These are phyloP conservation scores for Thelephora ganbajun DNA, from an alignment of 768 basidiomycete genomes.

Conservation along the genomic window DNA sequence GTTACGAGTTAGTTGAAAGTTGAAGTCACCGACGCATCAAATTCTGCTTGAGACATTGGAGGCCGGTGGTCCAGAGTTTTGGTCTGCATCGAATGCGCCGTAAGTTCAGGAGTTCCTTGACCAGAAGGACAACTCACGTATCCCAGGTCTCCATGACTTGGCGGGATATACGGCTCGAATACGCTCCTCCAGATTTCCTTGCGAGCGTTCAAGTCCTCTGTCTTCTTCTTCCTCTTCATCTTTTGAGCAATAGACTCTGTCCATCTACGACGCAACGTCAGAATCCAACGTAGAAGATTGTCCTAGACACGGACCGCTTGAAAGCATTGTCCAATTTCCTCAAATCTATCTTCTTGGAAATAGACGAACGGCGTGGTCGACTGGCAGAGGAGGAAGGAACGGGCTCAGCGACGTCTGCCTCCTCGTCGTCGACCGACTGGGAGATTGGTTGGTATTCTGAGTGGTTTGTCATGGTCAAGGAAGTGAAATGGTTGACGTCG, in stretches of 20 bases:
- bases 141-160: conserved; percentile 19
- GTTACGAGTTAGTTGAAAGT: conserved; percentile 4
- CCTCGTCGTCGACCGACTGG: conserved; percentile 25
- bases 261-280: conserved; percentile 36
- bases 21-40: conserved; percentile 41
- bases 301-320: conserved; percentile 40
- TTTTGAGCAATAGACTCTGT: conserved; percentile 79
- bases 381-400: conserved; percentile 16
- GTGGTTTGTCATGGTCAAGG: conserved; percentile 24
- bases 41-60: conserved; percentile 63
- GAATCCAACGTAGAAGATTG: not conserved
- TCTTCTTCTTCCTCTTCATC: conserved; percentile 68
- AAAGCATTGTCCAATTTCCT: conserved; percentile 72
- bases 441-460: conserved; percentile 34
- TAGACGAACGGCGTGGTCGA: conserved; percentile 18
- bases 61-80: conserved; percentile 75
- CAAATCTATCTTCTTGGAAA: conserved; percentile 63
- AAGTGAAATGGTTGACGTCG: too few species aligned
- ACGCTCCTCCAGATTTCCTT: conserved; percentile 72
- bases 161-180: conserved; percentile 49
- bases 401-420: conserved; percentile 23
- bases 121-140: conserved; percentile 19
- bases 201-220: conserved; percentile 38
- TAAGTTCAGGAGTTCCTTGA: conserved; percentile 2
- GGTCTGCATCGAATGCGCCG: conserved; percentile 22